These are phyloP conservation scores for Rhizopogon salebrosus DNA, from an alignment of 768 basidiomycete species.

Conservation along the genomic window DNA sequence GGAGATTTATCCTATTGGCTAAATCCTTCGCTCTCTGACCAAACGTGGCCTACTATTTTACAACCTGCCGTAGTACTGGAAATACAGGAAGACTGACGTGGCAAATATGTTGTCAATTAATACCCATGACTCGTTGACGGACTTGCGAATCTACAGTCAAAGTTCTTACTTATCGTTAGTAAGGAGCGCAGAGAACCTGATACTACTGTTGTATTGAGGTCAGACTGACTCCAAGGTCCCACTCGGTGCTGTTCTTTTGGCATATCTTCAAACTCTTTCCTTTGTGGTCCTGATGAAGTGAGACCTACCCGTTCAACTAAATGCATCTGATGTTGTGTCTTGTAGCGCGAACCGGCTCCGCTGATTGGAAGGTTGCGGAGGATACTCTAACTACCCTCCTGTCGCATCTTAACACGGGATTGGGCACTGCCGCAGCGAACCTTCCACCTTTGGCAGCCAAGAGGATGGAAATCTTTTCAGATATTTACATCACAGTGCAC, in stretches of 20 bases:
- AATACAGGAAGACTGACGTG: background rate
- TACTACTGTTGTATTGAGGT: background rate
- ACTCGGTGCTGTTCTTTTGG: background rate
- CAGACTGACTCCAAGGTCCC: background rate
- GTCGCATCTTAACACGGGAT: background rate
- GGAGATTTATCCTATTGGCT: background rate
- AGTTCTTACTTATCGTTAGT: background rate
- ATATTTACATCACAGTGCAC: background rate
- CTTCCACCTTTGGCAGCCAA: background rate
- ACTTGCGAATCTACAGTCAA: background rate
- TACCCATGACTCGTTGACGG: background rate
- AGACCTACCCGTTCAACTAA: background rate
- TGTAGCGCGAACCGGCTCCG: background rate
- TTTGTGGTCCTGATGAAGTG: background rate
- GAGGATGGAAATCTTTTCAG: background rate
- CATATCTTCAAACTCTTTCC: background rate
- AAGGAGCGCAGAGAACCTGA: background rate
- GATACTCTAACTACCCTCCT: background rate
- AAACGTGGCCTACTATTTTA: background rate
- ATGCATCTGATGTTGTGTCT: background rate
- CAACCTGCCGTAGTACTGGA: background rate
- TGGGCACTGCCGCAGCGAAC: background rate
- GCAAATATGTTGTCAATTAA: background rate
- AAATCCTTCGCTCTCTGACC: background rate
- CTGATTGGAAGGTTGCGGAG: background rate